Evolutionary conservation across 345 rosid genomes (phyloP).

Genomic region (Dipteronia sinensis): DNA sequence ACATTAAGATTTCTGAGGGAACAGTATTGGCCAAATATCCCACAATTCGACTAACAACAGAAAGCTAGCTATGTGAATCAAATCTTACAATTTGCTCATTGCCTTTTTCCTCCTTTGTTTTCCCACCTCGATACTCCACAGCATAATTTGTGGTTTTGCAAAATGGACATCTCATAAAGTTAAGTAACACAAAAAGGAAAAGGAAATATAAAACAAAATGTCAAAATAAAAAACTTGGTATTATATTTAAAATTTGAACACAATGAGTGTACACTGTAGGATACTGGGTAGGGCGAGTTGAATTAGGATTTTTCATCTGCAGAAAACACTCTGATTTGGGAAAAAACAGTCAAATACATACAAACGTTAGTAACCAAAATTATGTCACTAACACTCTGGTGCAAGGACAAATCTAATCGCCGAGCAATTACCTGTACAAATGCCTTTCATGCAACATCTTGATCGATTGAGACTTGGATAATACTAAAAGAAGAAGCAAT

Average conservation of each 20-base stretch:
- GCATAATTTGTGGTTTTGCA: constrained; percentile 97
- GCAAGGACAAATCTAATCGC: constrained; percentile 9
- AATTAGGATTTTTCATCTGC: constrained; percentile 97
- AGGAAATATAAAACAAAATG: not conserved
- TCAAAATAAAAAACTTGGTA: constrained; percentile 12
- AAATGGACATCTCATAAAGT: constrained; percentile 83
- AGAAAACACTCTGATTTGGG: constrained; percentile 87
- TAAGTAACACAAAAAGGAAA: constrained; percentile 46
- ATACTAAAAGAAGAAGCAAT: constrained; percentile 45
- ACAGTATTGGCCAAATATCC: not conserved
- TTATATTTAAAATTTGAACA: not conserved
- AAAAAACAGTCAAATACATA: constrained; percentile 20
- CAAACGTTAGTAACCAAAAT: constrained; percentile 8
- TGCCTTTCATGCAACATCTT: constrained; percentile 92
- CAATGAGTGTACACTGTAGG: constrained; percentile 42
- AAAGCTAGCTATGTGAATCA: not conserved
- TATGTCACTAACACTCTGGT: not conserved
- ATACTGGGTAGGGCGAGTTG: constrained; percentile 97
- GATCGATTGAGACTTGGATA: constrained; percentile 98
- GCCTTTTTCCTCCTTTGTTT: constrained; percentile 95
- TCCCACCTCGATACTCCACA: constrained; percentile 92
- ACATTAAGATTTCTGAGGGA: not conserved
- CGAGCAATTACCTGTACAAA: constrained; percentile 77
- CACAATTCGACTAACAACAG: constrained; percentile 1
- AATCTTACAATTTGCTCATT: constrained; percentile 88